Evolutionary conservation across 1,284 basidiomycete species (phyloP), one percentile per base, ranked within the genome.

Genomic region (Gymnopus androsaceus): DNA sequence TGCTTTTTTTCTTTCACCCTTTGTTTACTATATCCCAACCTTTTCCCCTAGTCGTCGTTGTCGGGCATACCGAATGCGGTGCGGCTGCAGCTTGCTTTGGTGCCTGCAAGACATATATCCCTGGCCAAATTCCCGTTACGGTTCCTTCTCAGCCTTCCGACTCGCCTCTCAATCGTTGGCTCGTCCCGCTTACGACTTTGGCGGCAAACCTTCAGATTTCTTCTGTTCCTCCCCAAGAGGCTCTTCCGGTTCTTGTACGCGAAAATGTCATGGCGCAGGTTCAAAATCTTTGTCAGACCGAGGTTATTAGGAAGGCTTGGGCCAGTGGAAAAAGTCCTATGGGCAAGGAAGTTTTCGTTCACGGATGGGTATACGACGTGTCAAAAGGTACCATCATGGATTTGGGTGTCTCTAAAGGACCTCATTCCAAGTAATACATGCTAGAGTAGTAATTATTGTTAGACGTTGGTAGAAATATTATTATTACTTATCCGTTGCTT

Each of bases 361-460:
- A 95, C 65, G 93, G 93, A 2, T 93, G 89, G 88, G 82, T 95
- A 34, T 95, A 92, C 69, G 85, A 92, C 53, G 71, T 95, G 56
- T 81, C 76, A 51, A 81, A 77, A 12, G 94, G 93, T 8, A 75
- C 73, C 51, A 72, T 95, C 69, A 77, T 76, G 63, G 92, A 95
- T 65, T 73, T 95, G 55, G 79, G 77, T 21, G 69, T 91, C 48
- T 75, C 79, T 12, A 72, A 68, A 38, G 80, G 79, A 3, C 75
- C n/a, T n/a, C n/a, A n/a, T n/a, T n/a, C 76, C 25, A 46, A 46
- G 19, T 36, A 45, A 37, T 21, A 11, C 42, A 25, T 31, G 27
- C 6, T 33, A 7, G 7, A 7, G 31, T 14, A 14, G 6, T 33
- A 33, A 14, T 33, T 33, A 6, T 7, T 33, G 45, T 14, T 15